Evolutionary conservation across 805 yeast genomes (phyloP), one percentile per base, ranked within the genome.

Genomic region (Limtongozyma cylindracea): DNA sequence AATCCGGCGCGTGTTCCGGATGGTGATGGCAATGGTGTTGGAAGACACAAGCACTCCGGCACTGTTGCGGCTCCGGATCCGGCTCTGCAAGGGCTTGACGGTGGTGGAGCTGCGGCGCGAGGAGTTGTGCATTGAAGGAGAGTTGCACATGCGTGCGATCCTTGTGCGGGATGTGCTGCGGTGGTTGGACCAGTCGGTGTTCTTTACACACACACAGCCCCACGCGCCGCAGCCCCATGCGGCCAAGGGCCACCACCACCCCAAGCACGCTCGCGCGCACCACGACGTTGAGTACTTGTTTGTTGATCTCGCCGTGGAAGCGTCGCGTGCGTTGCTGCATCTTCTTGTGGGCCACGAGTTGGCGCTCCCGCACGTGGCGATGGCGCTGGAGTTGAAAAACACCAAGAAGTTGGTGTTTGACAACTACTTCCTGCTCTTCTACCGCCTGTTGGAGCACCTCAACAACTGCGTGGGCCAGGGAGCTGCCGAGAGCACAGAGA

Each of bases 351-450:
- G 55, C n/a, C 38, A 69, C 16, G 56, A 69, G 4, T 38, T 69
- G 19, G 82, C 67, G 25, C 53, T 58, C 13, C 69, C 61, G 17
- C 69, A 51, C 25, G 66, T 62, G 14, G 47, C 53, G 8, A 50
- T 53, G 23, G 67, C 58, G 24, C 49, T 46, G 11, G 74, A 66
- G 30, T 33, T 61, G 16, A 47, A 47, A 19, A 57, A 61, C 28
- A 56, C 64, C 16, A 61, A 58, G 31, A 61, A 61, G 15, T 59
- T 70, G 20, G 53, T 64, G 8, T 73, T 74, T 39, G 66, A 71
- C 4, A 67, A 67, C 28, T 71, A 68, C 33, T 73, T 71, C 40
- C 66, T 67, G 10, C 32, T 54, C 35, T 70, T 43, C 35, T 73
- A 59, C 35, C 50, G 60, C 33, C 49, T 60, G 13, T 42, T 61